These are phyloP conservation scores for Alternaria conjuncta DNA, from an alignment of 2,329 filamentous ascomycete species.

Conservation along the genomic window DNA sequence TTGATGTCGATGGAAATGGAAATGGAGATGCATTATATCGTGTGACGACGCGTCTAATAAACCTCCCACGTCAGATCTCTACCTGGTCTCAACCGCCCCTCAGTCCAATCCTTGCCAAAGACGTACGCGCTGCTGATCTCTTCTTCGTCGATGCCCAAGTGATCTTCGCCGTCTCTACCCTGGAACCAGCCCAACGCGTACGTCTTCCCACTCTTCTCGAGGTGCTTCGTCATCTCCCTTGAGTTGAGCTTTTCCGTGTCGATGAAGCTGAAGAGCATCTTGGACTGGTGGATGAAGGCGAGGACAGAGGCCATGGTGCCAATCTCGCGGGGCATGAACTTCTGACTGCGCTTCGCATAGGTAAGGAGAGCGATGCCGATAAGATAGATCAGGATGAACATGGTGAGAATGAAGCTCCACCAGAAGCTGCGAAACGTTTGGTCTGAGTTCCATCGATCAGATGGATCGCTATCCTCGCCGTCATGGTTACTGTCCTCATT, in stretches of 20 bases:
- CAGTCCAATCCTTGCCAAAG: slow-evolving; percentile 60
- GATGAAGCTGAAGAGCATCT: slow-evolving; percentile 79
- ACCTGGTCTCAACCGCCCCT: slow-evolving; percentile 41
- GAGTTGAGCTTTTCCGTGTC: slow-evolving; percentile 69
- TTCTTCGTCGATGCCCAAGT: slow-evolving; percentile 81
- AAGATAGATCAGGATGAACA: slow-evolving; percentile 71
- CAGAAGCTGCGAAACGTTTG: slow-evolving; percentile 67
- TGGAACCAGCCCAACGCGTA: slow-evolving; percentile 81
- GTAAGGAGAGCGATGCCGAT: slow-evolving; percentile 64
- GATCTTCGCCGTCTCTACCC: slow-evolving; percentile 73
- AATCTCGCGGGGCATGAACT: slow-evolving; percentile 78
- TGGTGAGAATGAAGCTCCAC: slow-evolving; percentile 66
- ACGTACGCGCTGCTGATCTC: slow-evolving; percentile 70
- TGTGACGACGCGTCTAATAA: slow-evolving; percentile 12
- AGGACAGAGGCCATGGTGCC: slow-evolving; percentile 79
- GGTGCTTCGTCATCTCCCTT: slow-evolving; percentile 65
- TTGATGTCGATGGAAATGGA: neutral
- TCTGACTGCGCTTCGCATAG: slow-evolving; percentile 67
- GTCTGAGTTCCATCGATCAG: slow-evolving; percentile 44
- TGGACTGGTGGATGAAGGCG: slow-evolving; percentile 79
- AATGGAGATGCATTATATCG: neutral
- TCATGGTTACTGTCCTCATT: too few relatives aligned
- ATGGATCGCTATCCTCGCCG: neutral
- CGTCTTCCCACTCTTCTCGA: slow-evolving; percentile 67
- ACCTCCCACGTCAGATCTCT: slow-evolving; percentile 35